A percentile compares a stretch with the other conserved stretches of the same genome.
Evolutionary conservation across 1,284 basidiomycete genomes (phyloP).

Genomic region (Pyrrhoderma noxium): DNA sequence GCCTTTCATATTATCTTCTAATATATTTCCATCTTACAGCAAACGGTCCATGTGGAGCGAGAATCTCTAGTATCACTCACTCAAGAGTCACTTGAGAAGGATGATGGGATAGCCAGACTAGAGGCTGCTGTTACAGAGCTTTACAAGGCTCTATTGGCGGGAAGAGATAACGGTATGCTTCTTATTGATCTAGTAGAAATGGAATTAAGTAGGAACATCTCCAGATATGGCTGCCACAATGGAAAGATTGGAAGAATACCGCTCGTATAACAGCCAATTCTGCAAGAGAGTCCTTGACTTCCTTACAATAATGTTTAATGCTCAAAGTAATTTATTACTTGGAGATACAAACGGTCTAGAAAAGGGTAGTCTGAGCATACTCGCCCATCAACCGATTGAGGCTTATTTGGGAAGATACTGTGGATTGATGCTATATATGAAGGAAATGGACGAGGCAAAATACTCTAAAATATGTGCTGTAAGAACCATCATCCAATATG

Average conservation of each 20-base stretch:
- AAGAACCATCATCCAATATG: conserved; percentile 27
- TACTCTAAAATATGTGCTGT: conserved; percentile 87
- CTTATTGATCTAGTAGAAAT: background rate
- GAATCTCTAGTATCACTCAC: conserved; percentile 71
- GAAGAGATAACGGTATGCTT: conserved; percentile 70
- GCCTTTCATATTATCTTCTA: conserved; percentile 25
- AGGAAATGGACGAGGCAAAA: conserved; percentile 85
- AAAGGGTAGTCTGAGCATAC: conserved; percentile 42
- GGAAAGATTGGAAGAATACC: conserved; percentile 86
- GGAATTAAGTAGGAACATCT: background rate
- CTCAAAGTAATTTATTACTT: conserved; percentile 69
- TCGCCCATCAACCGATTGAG: conserved; percentile 69
- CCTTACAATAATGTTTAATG: conserved; percentile 84
- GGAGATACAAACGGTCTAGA: conserved; percentile 52
- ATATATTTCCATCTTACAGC: conserved; percentile 36
- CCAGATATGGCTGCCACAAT: conserved; percentile 90
- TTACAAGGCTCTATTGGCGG: conserved; percentile 93
- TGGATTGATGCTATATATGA: conserved; percentile 87
- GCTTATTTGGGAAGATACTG: conserved; percentile 81
- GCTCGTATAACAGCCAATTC: conserved; percentile 82
- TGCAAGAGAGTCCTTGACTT: conserved; percentile 88
- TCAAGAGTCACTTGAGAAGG: conserved; percentile 79
- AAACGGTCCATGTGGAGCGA: conserved; percentile 88
- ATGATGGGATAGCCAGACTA: conserved; percentile 66
- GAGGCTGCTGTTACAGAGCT: conserved; percentile 82